Percentiles rank a stretch among this genome's conserved stretches.
These are phyloP conservation scores for Erysiphe pulchra DNA, from an alignment of 2,329 filamentous ascomycete genomes.

Conservation along the genomic window DNA sequence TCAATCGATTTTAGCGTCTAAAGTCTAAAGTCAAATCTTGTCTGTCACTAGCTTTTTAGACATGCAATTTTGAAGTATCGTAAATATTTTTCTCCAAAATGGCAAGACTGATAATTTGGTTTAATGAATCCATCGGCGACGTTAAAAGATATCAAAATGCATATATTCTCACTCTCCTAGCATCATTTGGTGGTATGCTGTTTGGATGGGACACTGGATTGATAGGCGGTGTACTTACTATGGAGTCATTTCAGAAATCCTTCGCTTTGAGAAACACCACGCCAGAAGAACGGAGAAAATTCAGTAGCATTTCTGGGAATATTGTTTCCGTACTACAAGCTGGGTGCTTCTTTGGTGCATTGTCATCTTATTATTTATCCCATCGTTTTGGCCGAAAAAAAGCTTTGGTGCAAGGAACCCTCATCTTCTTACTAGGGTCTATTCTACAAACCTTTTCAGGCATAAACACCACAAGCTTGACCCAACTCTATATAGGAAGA, in stretches of 20 bases:
- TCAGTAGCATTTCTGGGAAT: not conserved
- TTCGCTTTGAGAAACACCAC: not conserved
- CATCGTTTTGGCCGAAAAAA: slow-evolving; percentile 12
- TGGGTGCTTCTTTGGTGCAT: slow-evolving; percentile 38
- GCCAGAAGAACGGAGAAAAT: not conserved
- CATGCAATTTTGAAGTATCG: too few species aligned
- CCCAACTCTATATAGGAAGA: slow-evolving; percentile 35
- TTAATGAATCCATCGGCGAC: not conserved
- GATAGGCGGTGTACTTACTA: slow-evolving; percentile 49
- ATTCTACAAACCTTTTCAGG: not conserved
- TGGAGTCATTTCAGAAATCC: slow-evolving; percentile 32
- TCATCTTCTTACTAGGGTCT: not conserved
- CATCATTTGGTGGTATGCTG: slow-evolving; percentile 41
- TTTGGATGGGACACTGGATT: slow-evolving; percentile 41
- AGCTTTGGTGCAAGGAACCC: not conserved
- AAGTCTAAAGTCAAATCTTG: too few species aligned
- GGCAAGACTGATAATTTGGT: not conserved
- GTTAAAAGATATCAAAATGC: slow-evolving; percentile 1
- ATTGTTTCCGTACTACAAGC: slow-evolving; percentile 34
- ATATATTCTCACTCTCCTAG: slow-evolving; percentile 4
- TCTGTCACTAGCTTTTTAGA: too few species aligned
- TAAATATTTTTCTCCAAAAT: too few species aligned
- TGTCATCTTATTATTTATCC: slow-evolving; percentile 19
- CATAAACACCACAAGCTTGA: not conserved
- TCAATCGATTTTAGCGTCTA: too few species aligned